Evolutionary conservation across 2,329 filamentous ascomycete species (phyloP).

Genomic region (Arthrobotrys megalospora): DNA sequence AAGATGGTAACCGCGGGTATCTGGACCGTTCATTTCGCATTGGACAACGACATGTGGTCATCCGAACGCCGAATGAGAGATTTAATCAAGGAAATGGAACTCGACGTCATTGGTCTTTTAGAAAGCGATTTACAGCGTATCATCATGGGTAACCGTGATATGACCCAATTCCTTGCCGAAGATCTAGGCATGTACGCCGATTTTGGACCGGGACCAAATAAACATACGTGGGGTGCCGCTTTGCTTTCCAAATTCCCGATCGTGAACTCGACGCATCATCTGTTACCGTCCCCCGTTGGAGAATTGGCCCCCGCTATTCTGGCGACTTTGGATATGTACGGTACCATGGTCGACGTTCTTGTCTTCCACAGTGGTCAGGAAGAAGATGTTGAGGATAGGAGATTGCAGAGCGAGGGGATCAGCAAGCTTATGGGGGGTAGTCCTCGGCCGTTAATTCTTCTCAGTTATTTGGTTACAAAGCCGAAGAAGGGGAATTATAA

Average conservation of each 20-base stretch:
- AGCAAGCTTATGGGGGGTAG: slow-evolving; percentile 88
- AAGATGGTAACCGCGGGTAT: slow-evolving; percentile 94
- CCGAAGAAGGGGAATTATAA: slow-evolving; percentile 96
- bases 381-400: slow-evolving; percentile 91
- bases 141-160: slow-evolving; percentile 99
- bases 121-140: slow-evolving; percentile 95
- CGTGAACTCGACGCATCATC: slow-evolving; percentile 94
- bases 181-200: slow-evolving; percentile 99
- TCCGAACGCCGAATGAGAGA: slow-evolving; percentile 95
- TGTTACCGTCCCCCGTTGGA: slow-evolving; percentile 91
- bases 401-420: slow-evolving; percentile 88
- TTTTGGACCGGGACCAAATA: slow-evolving; percentile 96
- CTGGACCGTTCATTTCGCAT: slow-evolving; percentile 98
- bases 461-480: slow-evolving; percentile 93
- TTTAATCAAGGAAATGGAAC: slow-evolving; percentile 90
- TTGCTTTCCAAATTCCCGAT: slow-evolving; percentile 98
- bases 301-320: slow-evolving; percentile 96
- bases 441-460: slow-evolving; percentile 83
- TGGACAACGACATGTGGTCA: slow-evolving; percentile 99
- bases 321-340: slow-evolving; percentile 95
- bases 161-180: slow-evolving; percentile 93
- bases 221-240: slow-evolving; percentile 96
- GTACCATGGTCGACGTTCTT: slow-evolving; percentile 89
- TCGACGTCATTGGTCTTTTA: slow-evolving; percentile 96
- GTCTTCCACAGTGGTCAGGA: slow-evolving; percentile 99